Evolutionary conservation across 2,329 filamentous ascomycete genomes (phyloP), one percentile per base, ranked within the genome.

Genomic region (Fusarium citri): DNA sequence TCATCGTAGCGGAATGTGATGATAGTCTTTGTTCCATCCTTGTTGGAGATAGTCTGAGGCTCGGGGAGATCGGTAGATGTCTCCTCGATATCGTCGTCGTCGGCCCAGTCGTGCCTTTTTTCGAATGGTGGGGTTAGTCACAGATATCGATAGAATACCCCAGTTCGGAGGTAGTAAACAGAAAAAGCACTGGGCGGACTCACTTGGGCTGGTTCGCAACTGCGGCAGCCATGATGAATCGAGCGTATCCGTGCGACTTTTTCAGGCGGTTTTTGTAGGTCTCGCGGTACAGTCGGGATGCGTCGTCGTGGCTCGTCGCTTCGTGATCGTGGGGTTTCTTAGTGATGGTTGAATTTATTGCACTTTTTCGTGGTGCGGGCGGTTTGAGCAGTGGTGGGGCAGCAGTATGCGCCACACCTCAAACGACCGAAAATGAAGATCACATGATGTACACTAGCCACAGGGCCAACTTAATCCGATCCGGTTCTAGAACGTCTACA

Each of bases 21-120:
- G 76, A 96, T 92, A 48, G 97, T 99, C 85, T 98, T 97, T 77
- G 94, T 97, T 80, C 97, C 96, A 82, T 99, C 96, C 85, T 98
- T 97, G 89, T 99, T 98, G 80, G 91, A 92, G 80, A 94, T 95
- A 76, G 95, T 92, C 84, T 96, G 92, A 74, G 93, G 90, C 74
- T 92, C 88, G 66, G 96, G 96, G 76, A 99, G 92, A 61, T 89
- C 87, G 72, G 82, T 81, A 74, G 81, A 77, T 74, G 88, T 85
- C 84, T 92, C 89, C 83, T 96, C 92, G 83, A 94, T 91, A 78
- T 95, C 93, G 80, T 97, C 94, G 80, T 96, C 93, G 85, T 98
- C 96, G 80, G 96, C 95, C 95, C 95, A 98, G 87, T 98, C 94
- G 75, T 86, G 84, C 80, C 85, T 86, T 83, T 76, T 74, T 74